Evolutionary conservation across 148 eudicot species (phyloP).

Genomic region (Rhododendron griersonianum): DNA sequence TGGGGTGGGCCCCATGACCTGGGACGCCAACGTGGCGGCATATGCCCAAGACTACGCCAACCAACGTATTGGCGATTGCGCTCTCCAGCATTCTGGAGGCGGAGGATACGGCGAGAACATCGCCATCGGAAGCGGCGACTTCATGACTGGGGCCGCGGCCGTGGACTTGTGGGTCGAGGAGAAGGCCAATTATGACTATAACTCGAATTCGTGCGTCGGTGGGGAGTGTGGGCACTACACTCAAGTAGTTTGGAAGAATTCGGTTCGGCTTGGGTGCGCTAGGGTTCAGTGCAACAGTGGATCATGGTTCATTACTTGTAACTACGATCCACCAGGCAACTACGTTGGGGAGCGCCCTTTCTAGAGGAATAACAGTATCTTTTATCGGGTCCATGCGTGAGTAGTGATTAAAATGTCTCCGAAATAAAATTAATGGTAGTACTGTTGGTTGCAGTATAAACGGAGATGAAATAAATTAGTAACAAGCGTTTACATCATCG

Average conservation of each 20-base stretch:
- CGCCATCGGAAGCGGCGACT: slow-evolving; percentile 17
- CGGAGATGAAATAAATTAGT: too few relatives aligned
- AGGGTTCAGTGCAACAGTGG: slow-evolving; percentile 12
- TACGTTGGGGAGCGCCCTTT: not conserved
- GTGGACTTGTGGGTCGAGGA: slow-evolving; percentile 24
- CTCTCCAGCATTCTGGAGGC: slow-evolving; percentile 6
- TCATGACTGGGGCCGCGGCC: slow-evolving; percentile 9
- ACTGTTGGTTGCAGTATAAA: not conserved
- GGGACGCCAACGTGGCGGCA: slow-evolving; percentile 19
- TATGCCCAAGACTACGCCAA: slow-evolving; percentile 23
- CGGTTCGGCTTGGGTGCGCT: slow-evolving; percentile 18
- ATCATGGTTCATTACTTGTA: slow-evolving; percentile 15
- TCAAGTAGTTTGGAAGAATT: slow-evolving; percentile 23
- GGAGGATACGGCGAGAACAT: slow-evolving; percentile 29
- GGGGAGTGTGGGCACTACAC: slow-evolving; percentile 20
- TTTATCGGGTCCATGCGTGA: too few relatives aligned
- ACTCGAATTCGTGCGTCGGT: slow-evolving; percentile 10
- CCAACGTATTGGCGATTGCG: slow-evolving; percentile 8
- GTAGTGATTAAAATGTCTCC: not conserved
- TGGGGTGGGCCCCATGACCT: slow-evolving; percentile 11
- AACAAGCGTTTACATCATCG: too few relatives aligned
- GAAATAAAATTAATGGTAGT: not conserved
- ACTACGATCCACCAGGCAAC: slow-evolving; percentile 20
- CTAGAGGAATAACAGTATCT: not conserved
- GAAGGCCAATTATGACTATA: slow-evolving; percentile 6